Evolutionary conservation across 768 basidiomycete species (phyloP).

Genomic region (Russula sp.): DNA sequence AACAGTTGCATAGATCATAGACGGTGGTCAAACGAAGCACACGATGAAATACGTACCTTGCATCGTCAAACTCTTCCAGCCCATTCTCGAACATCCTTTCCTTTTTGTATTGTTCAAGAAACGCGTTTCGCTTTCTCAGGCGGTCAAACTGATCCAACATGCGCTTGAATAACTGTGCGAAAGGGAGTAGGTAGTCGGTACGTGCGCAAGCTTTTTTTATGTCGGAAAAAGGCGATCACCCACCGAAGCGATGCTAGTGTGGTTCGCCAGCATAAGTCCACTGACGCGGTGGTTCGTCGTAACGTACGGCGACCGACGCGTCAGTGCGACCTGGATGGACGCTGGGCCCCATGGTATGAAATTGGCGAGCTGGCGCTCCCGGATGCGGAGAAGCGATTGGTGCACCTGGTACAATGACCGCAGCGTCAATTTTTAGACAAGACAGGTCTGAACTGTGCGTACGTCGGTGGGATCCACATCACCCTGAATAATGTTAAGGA

Average conservation of each 20-base stretch:
- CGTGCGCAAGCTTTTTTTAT: background rate
- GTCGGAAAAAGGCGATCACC: constrained; percentile 25
- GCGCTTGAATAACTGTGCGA: constrained; percentile 77
- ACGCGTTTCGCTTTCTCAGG: constrained; percentile 82
- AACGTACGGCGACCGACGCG: constrained; percentile 84
- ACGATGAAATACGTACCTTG: constrained; percentile 50
- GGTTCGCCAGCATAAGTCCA: constrained; percentile 97
- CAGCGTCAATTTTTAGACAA: background rate
- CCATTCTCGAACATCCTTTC: constrained; percentile 93
- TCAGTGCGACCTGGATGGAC: constrained; percentile 94
- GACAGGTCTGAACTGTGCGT: constrained; percentile 23
- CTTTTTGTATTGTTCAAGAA: constrained; percentile 95
- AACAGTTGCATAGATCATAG: background rate
- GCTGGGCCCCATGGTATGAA: constrained; percentile 99
- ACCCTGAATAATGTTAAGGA: constrained; percentile 96
- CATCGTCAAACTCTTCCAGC: constrained; percentile 94
- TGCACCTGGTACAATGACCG: constrained; percentile 56
- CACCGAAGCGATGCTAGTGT: constrained; percentile 96
- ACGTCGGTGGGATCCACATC: constrained; percentile 98
- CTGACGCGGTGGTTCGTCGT: constrained; percentile 89
- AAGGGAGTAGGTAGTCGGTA: background rate
- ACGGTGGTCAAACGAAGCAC: background rate
- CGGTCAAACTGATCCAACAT: constrained; percentile 95
- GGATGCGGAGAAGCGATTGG: constrained; percentile 92
- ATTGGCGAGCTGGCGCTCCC: constrained; percentile 92